Evolutionary conservation across 345 rosid genomes (phyloP), one percentile per base, ranked within the genome.

Genomic region (Pseudoturritis turrita): DNA sequence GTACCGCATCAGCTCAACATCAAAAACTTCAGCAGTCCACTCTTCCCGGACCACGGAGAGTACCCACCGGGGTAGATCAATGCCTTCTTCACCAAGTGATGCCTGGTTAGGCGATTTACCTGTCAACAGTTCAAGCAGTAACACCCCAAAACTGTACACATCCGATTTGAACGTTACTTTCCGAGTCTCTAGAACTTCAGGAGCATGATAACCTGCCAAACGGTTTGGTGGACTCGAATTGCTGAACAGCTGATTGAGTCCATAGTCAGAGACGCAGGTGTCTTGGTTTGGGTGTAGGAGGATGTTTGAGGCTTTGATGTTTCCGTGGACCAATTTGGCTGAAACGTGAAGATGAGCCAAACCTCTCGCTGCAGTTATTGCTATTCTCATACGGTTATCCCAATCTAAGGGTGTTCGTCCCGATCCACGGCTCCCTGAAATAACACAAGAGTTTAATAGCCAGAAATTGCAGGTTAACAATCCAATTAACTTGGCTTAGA

Each of bases 11-110:
- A 95, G 74, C 84, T 95, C 99, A 54, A 86, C 96, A 1, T 89
- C 99, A 26, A 95, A 89, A 0, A 95, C 99, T 81, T 91, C 99
- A 0, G 99, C 99, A 7, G 99, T 91, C 99, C 99, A 95, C 62
- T 95, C 99, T 78, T 95, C 99, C 1, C 99, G 72, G 2, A 95
- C 99, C 43, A 95, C 99, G 0, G 99, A 95, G 60, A 89, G 96
- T 26, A 95, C 99, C 99, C 99, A 95, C 41, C 99, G 65, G 0
- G 99, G 99, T 50, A 95, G 75, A 80, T 95, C 99, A 46, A 91
- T 91, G 40, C 99, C 99, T 72, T 95, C 97, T 37, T 95, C 99
- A 0, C 99, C 97, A 17, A 95, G 77, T 2, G 99, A 95, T 0
- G 96, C 96, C 74, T 95, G 99, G 61, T 89, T 91, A 3, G 99